Evolutionary conservation across 208 protist genomes (phyloP), one percentile per base, ranked within the genome.

Genomic region (Leishmania turanica): DNA sequence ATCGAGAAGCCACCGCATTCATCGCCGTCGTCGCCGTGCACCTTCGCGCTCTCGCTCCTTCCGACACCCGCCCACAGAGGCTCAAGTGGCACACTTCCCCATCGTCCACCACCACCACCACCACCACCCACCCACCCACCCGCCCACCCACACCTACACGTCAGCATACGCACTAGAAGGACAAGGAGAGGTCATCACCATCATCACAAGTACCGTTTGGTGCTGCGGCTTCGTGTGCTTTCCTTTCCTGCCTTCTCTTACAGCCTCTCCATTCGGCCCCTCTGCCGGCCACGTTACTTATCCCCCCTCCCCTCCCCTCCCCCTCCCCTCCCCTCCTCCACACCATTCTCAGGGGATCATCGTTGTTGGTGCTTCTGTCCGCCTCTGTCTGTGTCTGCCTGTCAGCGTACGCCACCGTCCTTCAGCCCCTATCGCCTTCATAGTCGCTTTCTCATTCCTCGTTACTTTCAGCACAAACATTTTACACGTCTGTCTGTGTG

Each of bases 241-340:
- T 19, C 65, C 42, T 42, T 4, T 45, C 42, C 0, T 45, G 42
- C 40, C 19, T 19, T 15, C 49, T 42, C 70, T 72, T 68, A 56
- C 54, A 56, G 66, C 60, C 68, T 82, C 70, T 77, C 79, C 58
- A 54, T 75, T n/a, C 62, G n/a, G 19, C 21, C 51, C 34, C 9
- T 37, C 13, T 66, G 60, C 60, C 60, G 17, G 9, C 15, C 9
- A 54, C 51, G 9, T 54, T 21, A 5, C 17, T 54, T 54, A 13
- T 54, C 51, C 11, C 51, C 0, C 15, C 53, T 27, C 11, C 68
- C 51, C 62, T 5, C n/a, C 31, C 17, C 17, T 19, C 11, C 51
- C 0, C 15, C 53, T 27, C 11, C 68, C 51, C 62, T 5, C n/a
- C 31, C 9, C 64, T 3, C 27, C n/a, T 31, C 27, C 34, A 45